Conservation (phyloP, 164 flowering plant genomes). For the Chloranthus sessilifolius region DNA sequence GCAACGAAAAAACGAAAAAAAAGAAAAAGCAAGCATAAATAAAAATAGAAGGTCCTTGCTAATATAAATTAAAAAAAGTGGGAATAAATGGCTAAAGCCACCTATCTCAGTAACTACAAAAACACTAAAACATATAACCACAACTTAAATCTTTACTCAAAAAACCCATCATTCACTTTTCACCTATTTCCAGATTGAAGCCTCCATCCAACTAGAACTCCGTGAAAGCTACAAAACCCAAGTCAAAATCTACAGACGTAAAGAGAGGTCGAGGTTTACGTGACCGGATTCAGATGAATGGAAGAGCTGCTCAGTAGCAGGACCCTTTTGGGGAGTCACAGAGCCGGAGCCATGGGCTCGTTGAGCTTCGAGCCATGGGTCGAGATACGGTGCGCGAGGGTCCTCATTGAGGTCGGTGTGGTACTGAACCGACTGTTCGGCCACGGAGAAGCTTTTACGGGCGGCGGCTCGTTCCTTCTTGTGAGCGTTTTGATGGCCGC, state of each 20-base stretch:
- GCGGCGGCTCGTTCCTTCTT: constrained; percentile 61
- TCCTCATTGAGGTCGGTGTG: not conserved
- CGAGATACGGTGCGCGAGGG: not conserved
- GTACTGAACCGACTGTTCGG: not conserved
- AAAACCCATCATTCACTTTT: too few species aligned
- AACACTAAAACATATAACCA: not conserved
- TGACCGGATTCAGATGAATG: constrained; percentile 10
- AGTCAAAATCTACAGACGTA: constrained; percentile 21
- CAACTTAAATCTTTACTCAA: not conserved
- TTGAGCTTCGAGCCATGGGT: constrained; percentile 14
- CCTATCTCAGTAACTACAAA: not conserved
- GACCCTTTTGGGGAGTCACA: not conserved
- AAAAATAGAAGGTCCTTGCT: too few species aligned
- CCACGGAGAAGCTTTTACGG: constrained; percentile 19
- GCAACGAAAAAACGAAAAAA: too few species aligned
- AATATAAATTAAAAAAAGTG: too few species aligned
- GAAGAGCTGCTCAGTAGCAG: constrained; percentile 5
- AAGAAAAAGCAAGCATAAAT: too few species aligned
- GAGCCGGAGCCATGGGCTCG: not conserved
- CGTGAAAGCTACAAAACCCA: not conserved
- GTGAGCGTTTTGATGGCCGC: constrained; percentile 81
- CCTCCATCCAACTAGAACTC: too few species aligned
- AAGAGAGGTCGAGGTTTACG: constrained; percentile 36
- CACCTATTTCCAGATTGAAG: too few species aligned
- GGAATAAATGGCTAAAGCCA: too few species aligned